Conservation (phyloP, 352 stramenopile species). For the Phytophthora kernoviae region DNA sequence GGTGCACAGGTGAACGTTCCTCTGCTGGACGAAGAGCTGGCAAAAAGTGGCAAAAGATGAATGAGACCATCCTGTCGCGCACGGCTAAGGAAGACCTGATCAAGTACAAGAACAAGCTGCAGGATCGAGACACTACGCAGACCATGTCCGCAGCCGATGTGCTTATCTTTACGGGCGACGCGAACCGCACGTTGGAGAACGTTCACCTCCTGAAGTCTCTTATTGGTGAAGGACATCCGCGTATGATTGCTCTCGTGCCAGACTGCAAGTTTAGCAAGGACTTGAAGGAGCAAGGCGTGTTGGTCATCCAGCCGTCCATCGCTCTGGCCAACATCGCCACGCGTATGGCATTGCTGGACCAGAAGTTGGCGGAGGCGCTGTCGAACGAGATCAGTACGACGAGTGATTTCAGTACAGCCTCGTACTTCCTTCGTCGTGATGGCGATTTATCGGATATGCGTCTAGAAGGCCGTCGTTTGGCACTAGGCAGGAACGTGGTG, state of each 20-base stretch:
- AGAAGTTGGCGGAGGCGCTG: conserved; percentile 37
- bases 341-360: conserved; percentile 64
- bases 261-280: conserved; percentile 50
- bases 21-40: conserved; percentile 57
- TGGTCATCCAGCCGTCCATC: conserved; percentile 71
- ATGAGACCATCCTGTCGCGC: conserved; percentile 53
- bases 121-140: conserved; percentile 38
- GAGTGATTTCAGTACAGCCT: conserved; percentile 48
- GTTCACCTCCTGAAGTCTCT: conserved; percentile 49
- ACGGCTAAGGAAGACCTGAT: conserved; percentile 63
- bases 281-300: conserved; percentile 56
- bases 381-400: conserved; percentile 56
- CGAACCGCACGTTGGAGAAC: conserved; percentile 51
- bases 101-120: conserved; percentile 70
- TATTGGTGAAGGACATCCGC: conserved; percentile 41
- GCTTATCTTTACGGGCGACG: conserved; percentile 65
- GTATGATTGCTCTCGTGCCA: conserved; percentile 60
- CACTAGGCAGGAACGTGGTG: conserved; percentile 57
- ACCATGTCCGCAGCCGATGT: conserved; percentile 56
- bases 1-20: conserved; percentile 65
- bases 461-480: conserved; percentile 36
- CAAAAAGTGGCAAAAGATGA: conserved; percentile 65
- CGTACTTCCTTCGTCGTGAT: conserved; percentile 59
- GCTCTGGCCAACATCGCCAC: conserved; percentile 68
- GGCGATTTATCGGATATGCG: conserved; percentile 50